Percentiles rank a stretch among this genome's conserved stretches.
These are phyloP conservation scores for Neocatenulostroma microsporum DNA, from an alignment of 2,329 filamentous ascomycete genomes.

Conservation along the genomic window DNA sequence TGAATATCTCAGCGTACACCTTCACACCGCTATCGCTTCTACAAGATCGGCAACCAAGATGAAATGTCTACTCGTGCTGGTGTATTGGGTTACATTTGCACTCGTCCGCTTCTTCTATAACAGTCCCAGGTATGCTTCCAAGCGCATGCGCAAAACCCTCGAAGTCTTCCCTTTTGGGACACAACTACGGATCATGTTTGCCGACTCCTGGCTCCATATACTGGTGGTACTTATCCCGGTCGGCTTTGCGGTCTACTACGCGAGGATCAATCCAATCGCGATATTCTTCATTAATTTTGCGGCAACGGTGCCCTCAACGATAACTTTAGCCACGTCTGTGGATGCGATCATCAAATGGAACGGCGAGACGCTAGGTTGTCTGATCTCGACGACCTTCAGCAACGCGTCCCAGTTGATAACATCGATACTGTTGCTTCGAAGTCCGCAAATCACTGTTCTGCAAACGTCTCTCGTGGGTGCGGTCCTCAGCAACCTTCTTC, in stretches of 20 bases:
- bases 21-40: too few species aligned
- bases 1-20: too few species aligned
- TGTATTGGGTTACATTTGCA: too few species aligned
- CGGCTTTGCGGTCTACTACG: slow-evolving; percentile 65
- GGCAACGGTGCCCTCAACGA: slow-evolving; percentile 82
- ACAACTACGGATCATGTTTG: too few species aligned
- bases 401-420: slow-evolving; percentile 48
- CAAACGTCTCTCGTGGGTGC: slow-evolving; percentile 88
- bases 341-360: slow-evolving; percentile 74
- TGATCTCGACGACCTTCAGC: slow-evolving; percentile 87
- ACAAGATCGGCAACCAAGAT: too few species aligned
- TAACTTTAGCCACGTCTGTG: slow-evolving; percentile 77
- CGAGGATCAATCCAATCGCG: slow-evolving; percentile 51
- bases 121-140: too few species aligned
- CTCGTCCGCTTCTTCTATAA: too few species aligned
- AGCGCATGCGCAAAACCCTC: too few species aligned
- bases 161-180: too few species aligned
- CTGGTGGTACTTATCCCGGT: slow-evolving; percentile 69
- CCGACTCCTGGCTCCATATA: slow-evolving; percentile 83
- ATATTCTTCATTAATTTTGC: slow-evolving; percentile 84
- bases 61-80: too few species aligned
- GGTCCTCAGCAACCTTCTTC: slow-evolving; percentile 81
- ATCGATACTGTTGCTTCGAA: slow-evolving; percentile 69
- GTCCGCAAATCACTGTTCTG: slow-evolving; percentile 72
- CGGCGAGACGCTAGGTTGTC: slow-evolving; percentile 78